A percentile compares a stretch with the other conserved stretches of the same genome.
These are phyloP conservation scores for Colletotrichum simmondsii DNA, from an alignment of 2,329 filamentous ascomycete species.

Conservation along the genomic window DNA sequence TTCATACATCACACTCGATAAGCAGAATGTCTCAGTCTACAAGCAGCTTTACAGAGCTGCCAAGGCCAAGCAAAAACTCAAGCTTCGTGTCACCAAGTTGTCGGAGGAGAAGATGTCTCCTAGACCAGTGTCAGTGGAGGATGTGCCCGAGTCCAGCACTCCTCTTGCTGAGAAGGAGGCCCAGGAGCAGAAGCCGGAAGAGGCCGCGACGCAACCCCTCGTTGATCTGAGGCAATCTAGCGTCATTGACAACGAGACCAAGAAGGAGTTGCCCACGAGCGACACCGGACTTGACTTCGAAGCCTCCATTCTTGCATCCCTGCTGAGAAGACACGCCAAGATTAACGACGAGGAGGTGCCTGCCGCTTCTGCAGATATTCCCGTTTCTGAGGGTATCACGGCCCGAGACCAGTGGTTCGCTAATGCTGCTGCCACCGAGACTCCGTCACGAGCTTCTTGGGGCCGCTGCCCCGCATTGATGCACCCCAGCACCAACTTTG, in stretches of 20 bases:
- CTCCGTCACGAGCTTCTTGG: slow-evolving; percentile 11
- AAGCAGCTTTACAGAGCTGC: slow-evolving; percentile 97
- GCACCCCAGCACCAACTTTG: slow-evolving; percentile 64
- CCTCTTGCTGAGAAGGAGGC: slow-evolving; percentile 37
- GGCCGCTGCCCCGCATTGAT: slow-evolving; percentile 25
- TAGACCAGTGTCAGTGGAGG: slow-evolving; percentile 61
- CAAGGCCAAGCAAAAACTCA: slow-evolving; percentile 98
- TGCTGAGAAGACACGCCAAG: slow-evolving; percentile 33
- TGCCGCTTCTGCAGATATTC: slow-evolving; percentile 34
- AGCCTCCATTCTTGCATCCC: slow-evolving; percentile 34
- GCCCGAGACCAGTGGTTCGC: slow-evolving; percentile 47
- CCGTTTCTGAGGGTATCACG: slow-evolving; percentile 39
- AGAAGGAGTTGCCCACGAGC: slow-evolving; percentile 31
- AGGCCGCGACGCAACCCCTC: slow-evolving; percentile 9
- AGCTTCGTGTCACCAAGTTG: slow-evolving; percentile 74
- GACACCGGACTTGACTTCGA: slow-evolving; percentile 35
- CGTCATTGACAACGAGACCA: slow-evolving; percentile 8
- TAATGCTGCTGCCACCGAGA: slow-evolving; percentile 33
- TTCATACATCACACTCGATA: slow-evolving; percentile 82
- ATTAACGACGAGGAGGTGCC: slow-evolving; percentile 23
- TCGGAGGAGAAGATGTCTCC: slow-evolving; percentile 46
- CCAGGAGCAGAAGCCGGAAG: slow-evolving; percentile 20
- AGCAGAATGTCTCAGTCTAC: slow-evolving; percentile 83
- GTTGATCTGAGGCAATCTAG: slow-evolving; percentile 40
- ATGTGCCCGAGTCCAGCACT: slow-evolving; percentile 52